Percentiles rank a stretch among this genome's conserved stretches.
These are phyloP conservation scores for Monosporozyma aerobia DNA, from an alignment of 805 yeast genomes.

Conservation along the genomic window DNA sequence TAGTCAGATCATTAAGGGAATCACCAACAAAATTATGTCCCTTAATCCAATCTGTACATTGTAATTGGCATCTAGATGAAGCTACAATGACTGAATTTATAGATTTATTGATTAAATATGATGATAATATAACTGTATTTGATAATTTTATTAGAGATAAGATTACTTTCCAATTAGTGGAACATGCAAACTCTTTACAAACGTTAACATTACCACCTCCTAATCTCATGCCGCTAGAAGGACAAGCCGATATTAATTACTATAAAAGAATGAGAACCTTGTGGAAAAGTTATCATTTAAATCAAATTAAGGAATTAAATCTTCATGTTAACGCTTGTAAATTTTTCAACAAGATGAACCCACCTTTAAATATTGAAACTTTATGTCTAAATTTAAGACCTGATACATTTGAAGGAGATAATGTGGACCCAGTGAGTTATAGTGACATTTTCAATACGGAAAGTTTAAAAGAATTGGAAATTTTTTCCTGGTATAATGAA, in stretches of 20 bases:
- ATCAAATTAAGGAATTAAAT: conserved; percentile 15
- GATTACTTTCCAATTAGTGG: conserved; percentile 10
- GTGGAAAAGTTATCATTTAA: conserved; percentile 11
- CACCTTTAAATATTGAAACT: conserved; percentile 16
- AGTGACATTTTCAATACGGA: conserved; percentile 27
- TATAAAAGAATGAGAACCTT: conserved; percentile 8
- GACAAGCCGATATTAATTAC: conserved; percentile 11
- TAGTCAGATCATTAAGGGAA: conserved; percentile 16
- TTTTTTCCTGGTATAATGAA: conserved; percentile 33
- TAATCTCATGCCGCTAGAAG: conserved; percentile 13
- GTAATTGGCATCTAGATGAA: conserved; percentile 26
- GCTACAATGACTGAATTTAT: conserved; percentile 12
- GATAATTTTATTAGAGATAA: conserved; percentile 19
- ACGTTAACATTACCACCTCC: conserved; percentile 24
- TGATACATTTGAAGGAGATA: conserved; percentile 16
- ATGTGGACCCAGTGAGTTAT: conserved; percentile 9
- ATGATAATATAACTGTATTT: conserved; percentile 14
- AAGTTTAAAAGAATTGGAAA: conserved; percentile 24
- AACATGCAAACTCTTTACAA: conserved; percentile 9
- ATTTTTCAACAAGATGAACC: conserved; percentile 14
- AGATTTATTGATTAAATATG: conserved; percentile 10
- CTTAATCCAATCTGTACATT: conserved; percentile 17
- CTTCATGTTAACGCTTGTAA: conserved; percentile 22
- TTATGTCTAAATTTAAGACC: conserved; percentile 23
- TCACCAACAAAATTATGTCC: conserved; percentile 14